Evolutionary conservation across 1,284 basidiomycete species (phyloP).

Genomic region (Flammula alnicola): DNA sequence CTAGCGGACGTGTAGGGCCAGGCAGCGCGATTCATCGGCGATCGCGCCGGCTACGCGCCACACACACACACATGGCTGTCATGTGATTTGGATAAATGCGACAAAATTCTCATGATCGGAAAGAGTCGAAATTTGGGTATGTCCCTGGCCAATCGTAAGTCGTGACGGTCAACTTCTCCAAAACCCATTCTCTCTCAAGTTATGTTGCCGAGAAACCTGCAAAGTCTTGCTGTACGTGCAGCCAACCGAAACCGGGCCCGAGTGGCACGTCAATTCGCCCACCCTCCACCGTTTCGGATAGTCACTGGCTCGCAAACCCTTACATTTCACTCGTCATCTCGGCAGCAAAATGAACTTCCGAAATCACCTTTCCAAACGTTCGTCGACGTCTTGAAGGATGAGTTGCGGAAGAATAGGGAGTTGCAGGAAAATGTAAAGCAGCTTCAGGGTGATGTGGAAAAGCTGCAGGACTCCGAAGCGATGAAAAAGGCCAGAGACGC

Average conservation of each 20-base stretch:
- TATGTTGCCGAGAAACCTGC: conserved; percentile 47
- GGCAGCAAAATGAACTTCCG: conserved; percentile 67
- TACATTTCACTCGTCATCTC: conserved; percentile 74
- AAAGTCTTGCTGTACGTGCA: conserved; percentile 39
- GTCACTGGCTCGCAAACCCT: conserved; percentile 27
- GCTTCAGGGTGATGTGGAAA: conserved; percentile 96
- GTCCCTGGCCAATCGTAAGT: conserved; percentile 13
- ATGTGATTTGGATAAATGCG: conserved; percentile 9
- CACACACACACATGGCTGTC: too few species aligned
- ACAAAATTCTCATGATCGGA: conserved; percentile 27
- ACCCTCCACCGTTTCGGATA: conserved; percentile 50
- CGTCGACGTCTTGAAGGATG: conserved; percentile 91
- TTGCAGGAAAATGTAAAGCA: conserved; percentile 97
- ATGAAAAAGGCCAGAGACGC: conserved; percentile 90
- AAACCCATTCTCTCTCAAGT: conserved; percentile 14
- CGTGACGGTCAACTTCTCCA: conserved; percentile 17
- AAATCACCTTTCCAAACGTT: conserved; percentile 97
- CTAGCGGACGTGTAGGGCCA: background rate
- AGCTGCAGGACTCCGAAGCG: conserved; percentile 96
- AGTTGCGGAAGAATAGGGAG: conserved; percentile 92
- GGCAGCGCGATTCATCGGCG: background rate
- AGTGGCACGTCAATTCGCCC: conserved; percentile 27
- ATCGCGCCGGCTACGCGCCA: too few species aligned
- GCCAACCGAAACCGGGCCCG: conserved; percentile 35
- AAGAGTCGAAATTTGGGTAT: conserved; percentile 29